Percentiles rank a stretch among this genome's conserved stretches.
Conservation (phyloP, 2,329 filamentous ascomycete genomes). For the Aspergillus unguis region DNA sequence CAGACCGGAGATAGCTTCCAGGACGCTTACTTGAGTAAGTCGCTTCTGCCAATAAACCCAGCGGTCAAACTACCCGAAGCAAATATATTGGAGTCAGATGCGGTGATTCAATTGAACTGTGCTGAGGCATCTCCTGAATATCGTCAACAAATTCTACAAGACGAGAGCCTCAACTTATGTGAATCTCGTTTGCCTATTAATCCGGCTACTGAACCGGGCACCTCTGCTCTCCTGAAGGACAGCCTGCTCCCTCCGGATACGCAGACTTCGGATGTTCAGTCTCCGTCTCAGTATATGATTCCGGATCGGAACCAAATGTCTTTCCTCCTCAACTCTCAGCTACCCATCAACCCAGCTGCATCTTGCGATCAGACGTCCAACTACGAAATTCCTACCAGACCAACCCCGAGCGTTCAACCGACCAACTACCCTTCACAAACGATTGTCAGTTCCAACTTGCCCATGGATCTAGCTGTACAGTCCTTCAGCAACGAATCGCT, state of each 20-base stretch:
- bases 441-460: slow-evolving; percentile 21
- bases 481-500: not conserved
- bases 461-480: slow-evolving; percentile 27
- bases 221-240: no score
- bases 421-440: not conserved
- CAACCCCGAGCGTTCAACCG: not conserved
- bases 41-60: not conserved
- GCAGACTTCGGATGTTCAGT: not conserved
- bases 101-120: not conserved
- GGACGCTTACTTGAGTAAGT: slow-evolving; percentile 12
- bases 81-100: not conserved
- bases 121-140: not conserved
- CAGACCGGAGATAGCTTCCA: slow-evolving; percentile 9
- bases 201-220: not conserved
- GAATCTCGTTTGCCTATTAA: not conserved
- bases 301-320: not conserved
- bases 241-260: no score
- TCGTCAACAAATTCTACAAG: not conserved
- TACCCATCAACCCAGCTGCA: slow-evolving; percentile 31
- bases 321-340: slow-evolving; percentile 19
- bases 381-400: not conserved
- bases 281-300: not conserved
- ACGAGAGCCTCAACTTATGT: slow-evolving; percentile 13
- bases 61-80: not conserved
- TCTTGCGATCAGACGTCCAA: not conserved